phyloP scores from a whole-genome alignment of 1,284 basidiomycete genomes.

The Taiwanofungus camphoratus region DNA sequence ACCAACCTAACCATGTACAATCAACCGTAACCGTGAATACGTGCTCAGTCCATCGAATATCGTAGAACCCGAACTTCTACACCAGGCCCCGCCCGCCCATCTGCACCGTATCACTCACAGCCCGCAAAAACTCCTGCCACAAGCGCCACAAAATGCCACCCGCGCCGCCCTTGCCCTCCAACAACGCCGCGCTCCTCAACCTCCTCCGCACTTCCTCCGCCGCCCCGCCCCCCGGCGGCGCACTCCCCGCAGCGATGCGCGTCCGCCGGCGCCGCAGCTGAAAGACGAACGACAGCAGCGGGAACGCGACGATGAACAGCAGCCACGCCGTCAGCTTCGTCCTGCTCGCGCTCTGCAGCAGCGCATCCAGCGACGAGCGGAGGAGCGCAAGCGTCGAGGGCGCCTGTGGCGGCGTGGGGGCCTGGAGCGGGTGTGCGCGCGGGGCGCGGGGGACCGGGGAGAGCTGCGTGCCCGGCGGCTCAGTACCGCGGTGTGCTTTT shows the following conservation, averaged over 20 bases:
- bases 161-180: constrained; percentile 32
- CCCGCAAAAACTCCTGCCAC: constrained; percentile 52
- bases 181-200: constrained; percentile 30
- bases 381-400: constrained; percentile 25
- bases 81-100: constrained; percentile 76
- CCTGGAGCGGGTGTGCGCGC: constrained; percentile 13
- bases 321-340: constrained; percentile 43
- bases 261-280: constrained; percentile 39
- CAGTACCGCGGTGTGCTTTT: not conserved
- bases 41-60: no score
- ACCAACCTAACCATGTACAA: no score
- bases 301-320: constrained; percentile 54
- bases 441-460: constrained; percentile 14
- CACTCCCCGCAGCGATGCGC: constrained; percentile 4
- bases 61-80: constrained; percentile 25
- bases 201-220: constrained; percentile 55
- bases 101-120: constrained; percentile 58
- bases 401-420: constrained; percentile 13
- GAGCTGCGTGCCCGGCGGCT: constrained; percentile 1
- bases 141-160: constrained; percentile 34
- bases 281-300: constrained; percentile 53
- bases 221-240: constrained; percentile 28
- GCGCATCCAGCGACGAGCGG: constrained; percentile 20
- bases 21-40: no score
- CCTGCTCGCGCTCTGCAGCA: constrained; percentile 16